Evolutionary conservation across 257 asterid species (phyloP).

Genomic region (Solanum tarapatanum): DNA sequence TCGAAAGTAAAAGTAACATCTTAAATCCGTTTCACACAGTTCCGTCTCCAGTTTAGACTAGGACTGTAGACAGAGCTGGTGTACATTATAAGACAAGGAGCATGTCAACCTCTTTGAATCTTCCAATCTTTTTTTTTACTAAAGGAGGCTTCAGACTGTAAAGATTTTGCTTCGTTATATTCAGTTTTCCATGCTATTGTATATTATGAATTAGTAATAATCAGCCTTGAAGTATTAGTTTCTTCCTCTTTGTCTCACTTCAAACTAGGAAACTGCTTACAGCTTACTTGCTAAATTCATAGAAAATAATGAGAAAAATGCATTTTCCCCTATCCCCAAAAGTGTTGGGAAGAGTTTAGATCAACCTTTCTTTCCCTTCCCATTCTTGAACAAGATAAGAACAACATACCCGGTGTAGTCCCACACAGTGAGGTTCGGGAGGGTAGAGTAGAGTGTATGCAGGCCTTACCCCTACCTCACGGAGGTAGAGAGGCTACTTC

Average conservation of each 20-base stretch:
- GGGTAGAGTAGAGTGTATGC: background rate
- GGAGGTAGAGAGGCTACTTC: background rate
- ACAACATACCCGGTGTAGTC: background rate
- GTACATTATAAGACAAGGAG: background rate
- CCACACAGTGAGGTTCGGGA: background rate
- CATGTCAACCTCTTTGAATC: background rate
- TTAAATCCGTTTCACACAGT: background rate
- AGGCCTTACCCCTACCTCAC: background rate
- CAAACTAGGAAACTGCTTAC: background rate
- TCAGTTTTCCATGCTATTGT: background rate
- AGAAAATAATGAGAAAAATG: background rate
- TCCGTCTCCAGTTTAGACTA: background rate
- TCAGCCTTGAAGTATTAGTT: background rate
- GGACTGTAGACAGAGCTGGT: background rate
- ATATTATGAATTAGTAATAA: background rate
- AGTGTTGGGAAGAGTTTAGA: background rate
- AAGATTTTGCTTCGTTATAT: background rate
- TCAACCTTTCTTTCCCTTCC: background rate
- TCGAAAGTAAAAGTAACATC: background rate
- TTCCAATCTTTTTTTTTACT: background rate
- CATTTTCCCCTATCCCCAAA: background rate
- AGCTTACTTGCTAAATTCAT: background rate
- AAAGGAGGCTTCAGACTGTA: background rate
- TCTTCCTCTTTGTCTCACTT: background rate
- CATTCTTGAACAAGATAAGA: background rate